Evolutionary conservation across 2,329 filamentous ascomycete genomes (phyloP), one percentile per base, ranked within the genome.

Genomic region (Chaetomium olivaceum): DNA sequence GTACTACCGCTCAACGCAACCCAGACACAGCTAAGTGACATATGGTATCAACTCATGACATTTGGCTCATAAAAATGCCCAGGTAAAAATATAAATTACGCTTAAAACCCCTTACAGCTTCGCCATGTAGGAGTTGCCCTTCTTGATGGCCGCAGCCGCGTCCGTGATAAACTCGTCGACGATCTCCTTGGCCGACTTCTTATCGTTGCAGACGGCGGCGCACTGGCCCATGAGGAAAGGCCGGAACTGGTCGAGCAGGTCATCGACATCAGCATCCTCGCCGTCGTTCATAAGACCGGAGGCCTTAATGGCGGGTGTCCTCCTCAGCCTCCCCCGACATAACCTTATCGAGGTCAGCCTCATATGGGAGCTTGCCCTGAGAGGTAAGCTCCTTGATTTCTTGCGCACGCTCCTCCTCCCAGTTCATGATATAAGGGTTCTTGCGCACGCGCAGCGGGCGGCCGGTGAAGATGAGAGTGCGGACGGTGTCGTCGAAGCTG

Each of bases 401-500:
- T 48, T 86, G 82, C 71, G 85, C 83, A 72, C 95, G 91, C 83
- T 98, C 95, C 74, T 90, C 89, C 82, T 99, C 94, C 95, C 95
- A 99, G 84, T 97, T 91, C 76, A 87, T 79, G 75, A 99, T 98
- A 80, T 99, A 99, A 7, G 90, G 80, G 83, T 98, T 99, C 77
- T 87, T 95, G 77, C 93, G 90, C 66, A 99, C 95, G 72, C 95
- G 92, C 76, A 99, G 85, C 43, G 95, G 95, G 65, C 95, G 91
- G 63, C 95, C 95, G 64, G 95, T 99, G 86, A 98, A 99, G 82
- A 99, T 99, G 79, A 98, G 92, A 58, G 95, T 99, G 77, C 92
- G 91, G 77, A 98, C 83, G 76, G 96, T 99, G 81, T 99, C 95
- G 80, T 98, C 93, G 78, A 95, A 97, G 72, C 91, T 87, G 61